Base-by-base conservation (phyloP, 192 early-diverging fungal species). In the Allomyces javanicus region DNA sequence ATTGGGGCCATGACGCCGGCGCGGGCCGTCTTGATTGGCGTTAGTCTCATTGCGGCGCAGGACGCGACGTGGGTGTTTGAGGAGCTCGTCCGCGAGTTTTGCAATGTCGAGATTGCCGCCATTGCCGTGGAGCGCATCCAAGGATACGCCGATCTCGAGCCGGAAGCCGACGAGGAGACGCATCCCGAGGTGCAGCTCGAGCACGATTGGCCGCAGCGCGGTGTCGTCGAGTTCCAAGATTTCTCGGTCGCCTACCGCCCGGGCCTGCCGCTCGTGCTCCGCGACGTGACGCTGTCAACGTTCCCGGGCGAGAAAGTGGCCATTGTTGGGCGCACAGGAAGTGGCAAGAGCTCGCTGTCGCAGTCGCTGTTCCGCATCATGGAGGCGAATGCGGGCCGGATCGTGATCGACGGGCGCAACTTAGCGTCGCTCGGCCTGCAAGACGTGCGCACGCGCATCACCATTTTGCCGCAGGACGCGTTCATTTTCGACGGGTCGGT, bases 91-190 rank as follows among this genome's bases (percentile, higher is more conserved):
- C 83, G 92, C 58, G 82, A 76, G 68, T 90, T 89, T 70, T 82
- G 84, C 65, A 71, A 85, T 63, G 87, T 91, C 77, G 92, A 96
- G 73, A 87, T 92, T 81, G 81, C 77, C 67, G 77, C 93, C 83
- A 93, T 90, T 68, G 77, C 87, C 1, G 86, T 95, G 26, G 94
- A 95, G 74, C 86, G 94, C 62, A 76, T 95, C 26, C 73, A 81
- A 24, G 92, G 94, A 73, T 97, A 95, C 65, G 63, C 88, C 67
- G 67, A 75, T 4, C 74, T 95, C 62, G 91, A 92, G 24, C 86
- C 93, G 69, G 94, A 97, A 66, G 78, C 85, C 0, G 70, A 84
- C 21, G 77, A 78, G 50, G 68, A 87, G n/a, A 77, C 83, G 65
- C 74, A 76, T 9, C 71, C 74, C 9, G 70, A 71, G 4, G 67